These are phyloP conservation scores for Intubia oerlemansii DNA, from an alignment of 2,329 filamentous ascomycete species.

Conservation along the genomic window DNA sequence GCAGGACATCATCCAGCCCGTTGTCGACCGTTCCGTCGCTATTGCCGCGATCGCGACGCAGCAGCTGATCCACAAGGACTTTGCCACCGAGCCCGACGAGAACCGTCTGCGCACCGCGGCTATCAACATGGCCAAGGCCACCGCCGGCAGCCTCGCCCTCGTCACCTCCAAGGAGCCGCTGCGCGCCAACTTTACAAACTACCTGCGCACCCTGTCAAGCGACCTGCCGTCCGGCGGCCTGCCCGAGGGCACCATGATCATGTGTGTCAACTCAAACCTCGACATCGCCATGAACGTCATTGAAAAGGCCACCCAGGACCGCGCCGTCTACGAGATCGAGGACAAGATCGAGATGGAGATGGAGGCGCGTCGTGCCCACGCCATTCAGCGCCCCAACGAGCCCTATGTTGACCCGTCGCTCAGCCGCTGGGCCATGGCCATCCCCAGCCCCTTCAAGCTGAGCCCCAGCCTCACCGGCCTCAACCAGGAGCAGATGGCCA, in stretches of 20 bases:
- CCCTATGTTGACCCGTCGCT: constrained; percentile 65
- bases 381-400: constrained; percentile 54
- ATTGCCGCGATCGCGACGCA: constrained; percentile 94
- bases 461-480: constrained; percentile 47
- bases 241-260: constrained; percentile 85
- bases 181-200: constrained; percentile 91
- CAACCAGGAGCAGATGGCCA: constrained; percentile 79
- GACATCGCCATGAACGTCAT: constrained; percentile 86
- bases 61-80: constrained; percentile 91
- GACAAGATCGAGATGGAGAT: constrained; percentile 72
- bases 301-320: constrained; percentile 85
- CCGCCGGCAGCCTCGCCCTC: constrained; percentile 79
- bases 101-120: constrained; percentile 69
- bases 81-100: constrained; percentile 80
- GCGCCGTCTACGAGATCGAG: constrained; percentile 85
- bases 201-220: constrained; percentile 52
- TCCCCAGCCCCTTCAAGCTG: constrained; percentile 83
- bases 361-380: constrained; percentile 56
- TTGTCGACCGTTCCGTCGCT: constrained; percentile 91
- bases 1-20: constrained; percentile 89
- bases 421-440: constrained; percentile 81
- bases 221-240: constrained; percentile 54
- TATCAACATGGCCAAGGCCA: constrained; percentile 83
- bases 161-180: constrained; percentile 98
- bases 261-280: constrained; percentile 97